Base-by-base conservation (phyloP, 768 basidiomycete species). In the Lactarius sanguifluus region DNA sequence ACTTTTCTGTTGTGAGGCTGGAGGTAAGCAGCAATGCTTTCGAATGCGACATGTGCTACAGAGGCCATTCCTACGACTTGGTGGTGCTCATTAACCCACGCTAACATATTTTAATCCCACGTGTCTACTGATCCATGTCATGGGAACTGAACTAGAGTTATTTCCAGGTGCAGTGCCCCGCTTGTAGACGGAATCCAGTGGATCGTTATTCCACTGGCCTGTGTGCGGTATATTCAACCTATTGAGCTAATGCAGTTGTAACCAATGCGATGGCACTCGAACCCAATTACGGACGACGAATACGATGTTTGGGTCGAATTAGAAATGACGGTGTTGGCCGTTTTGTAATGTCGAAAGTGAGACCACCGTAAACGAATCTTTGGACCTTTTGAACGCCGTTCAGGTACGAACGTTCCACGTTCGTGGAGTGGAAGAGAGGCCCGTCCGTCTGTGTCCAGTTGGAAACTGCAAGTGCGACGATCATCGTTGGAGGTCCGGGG, bases 291-390 rank as follows among this genome's bases (percentile, higher is more conserved):
- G 8, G 57, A 57, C 34, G 34, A 38, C 20, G 32, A 57, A 34
- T 57, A 57, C 20, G 57, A 57, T 34, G 34, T 38, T 36, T 57
- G 57, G 57, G 36, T 57, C 10, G 57, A 57, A 20, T 23, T 57
- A 20, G 32, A 57, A 38, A 38, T 57, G 57, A 13, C 57, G 5
- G 5, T 57, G n/a, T 38, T n/a, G 20, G 57, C 25, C 28, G n/a
- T 38, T 34, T 32, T 57, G 12, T 32, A 36, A 23, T 57, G 36
- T 57, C 36, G 16, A 13, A 23, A 38, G 57, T 38, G 23, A 57
- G 57, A 23, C 2, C n/a, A 13, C 34, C 32, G 30, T 13, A 23
- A 32, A 20, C n/a, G 7, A 32, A 23, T 38, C 12, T 57, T 20
- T 34, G 13, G 15, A 30, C 4, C 8, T 3, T 20, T 23, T 36